Percentiles rank a stretch among this genome's conserved stretches.
These are phyloP conservation scores for Laburnicola sp. DNA, from an alignment of 2,329 filamentous ascomycete species.

Conservation along the genomic window DNA sequence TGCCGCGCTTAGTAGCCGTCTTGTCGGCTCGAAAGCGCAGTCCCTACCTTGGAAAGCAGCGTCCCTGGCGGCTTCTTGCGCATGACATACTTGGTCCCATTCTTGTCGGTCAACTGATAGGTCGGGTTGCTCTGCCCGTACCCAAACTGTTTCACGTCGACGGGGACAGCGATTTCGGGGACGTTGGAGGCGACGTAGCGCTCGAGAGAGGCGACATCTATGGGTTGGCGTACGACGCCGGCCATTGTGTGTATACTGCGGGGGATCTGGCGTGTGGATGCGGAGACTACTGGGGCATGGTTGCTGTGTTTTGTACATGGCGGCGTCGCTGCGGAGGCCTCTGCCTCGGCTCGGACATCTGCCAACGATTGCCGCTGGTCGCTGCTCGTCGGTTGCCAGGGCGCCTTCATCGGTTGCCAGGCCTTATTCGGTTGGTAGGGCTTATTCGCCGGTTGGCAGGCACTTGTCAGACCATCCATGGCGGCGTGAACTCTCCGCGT, in stretches of 20 bases:
- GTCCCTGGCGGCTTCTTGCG: slow-evolving; percentile 98
- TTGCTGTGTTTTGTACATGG: slow-evolving; percentile 20
- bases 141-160: slow-evolving; percentile 94
- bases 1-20: too few species aligned
- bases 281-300: slow-evolving; percentile 9
- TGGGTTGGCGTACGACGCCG: slow-evolving; percentile 84
- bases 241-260: slow-evolving; percentile 62
- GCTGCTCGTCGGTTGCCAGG: too few species aligned
- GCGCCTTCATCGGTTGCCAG: too few species aligned
- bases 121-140: slow-evolving; percentile 98
- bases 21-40: too few species aligned
- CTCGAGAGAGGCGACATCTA: slow-evolving; percentile 79
- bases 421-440: too few species aligned
- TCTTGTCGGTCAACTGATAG: slow-evolving; percentile 79
- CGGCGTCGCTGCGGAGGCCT: too few species aligned
- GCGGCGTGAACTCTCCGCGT: too few species aligned
- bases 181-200: slow-evolving; percentile 76
- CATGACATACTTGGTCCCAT: slow-evolving; percentile 77
- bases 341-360: too few species aligned
- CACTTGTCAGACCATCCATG: too few species aligned
- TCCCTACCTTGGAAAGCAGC: slow-evolving; percentile 66
- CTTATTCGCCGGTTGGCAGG: too few species aligned
- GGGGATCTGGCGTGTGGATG: slow-evolving; percentile 4
- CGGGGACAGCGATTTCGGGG: slow-evolving; percentile 78
- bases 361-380: too few species aligned